A percentile compares a stretch with the other conserved stretches of the same genome.
Conservation (phyloP, 192 early-diverging fungal genomes). For the Entomortierella lignicola region DNA sequence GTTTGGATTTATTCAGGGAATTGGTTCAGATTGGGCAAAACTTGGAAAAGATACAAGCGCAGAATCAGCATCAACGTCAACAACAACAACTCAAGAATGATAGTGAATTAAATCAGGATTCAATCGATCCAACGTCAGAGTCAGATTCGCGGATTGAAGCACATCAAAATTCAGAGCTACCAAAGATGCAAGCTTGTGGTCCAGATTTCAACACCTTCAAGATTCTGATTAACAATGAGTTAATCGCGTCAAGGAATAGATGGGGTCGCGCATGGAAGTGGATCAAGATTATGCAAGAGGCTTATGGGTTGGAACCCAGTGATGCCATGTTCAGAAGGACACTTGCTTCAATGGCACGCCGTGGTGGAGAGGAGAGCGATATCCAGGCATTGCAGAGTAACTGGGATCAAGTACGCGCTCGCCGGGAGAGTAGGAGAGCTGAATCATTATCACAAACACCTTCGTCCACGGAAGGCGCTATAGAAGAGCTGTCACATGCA, state of each 20-base stretch:
- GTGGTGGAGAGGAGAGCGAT: slow-evolving; percentile 15
- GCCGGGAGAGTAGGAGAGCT: background rate
- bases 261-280: slow-evolving; percentile 47
- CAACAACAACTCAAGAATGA: background rate
- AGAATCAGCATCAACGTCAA: no score
- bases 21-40: slow-evolving; percentile 43
- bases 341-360: slow-evolving; percentile 24
- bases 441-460: background rate
- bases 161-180: background rate
- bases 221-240: slow-evolving; percentile 43
- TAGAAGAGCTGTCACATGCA: background rate
- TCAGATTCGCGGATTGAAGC: background rate
- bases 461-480: background rate
- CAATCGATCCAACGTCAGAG: background rate
- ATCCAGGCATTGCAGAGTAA: slow-evolving; percentile 24
- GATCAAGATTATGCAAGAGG: slow-evolving; percentile 47
- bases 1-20: slow-evolving; percentile 33
- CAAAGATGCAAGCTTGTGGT: slow-evolving; percentile 12
- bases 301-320: slow-evolving; percentile 37
- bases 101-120: background rate
- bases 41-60: slow-evolving; percentile 12
- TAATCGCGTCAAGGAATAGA: slow-evolving; percentile 26
- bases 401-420: slow-evolving; percentile 22
- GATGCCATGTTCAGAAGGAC: slow-evolving; percentile 41
- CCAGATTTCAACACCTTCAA: slow-evolving; percentile 41